phyloP scores from a whole-genome alignment of 371 early-diverging fungal species.

The Quaeritorhiza haematococci region DNA sequence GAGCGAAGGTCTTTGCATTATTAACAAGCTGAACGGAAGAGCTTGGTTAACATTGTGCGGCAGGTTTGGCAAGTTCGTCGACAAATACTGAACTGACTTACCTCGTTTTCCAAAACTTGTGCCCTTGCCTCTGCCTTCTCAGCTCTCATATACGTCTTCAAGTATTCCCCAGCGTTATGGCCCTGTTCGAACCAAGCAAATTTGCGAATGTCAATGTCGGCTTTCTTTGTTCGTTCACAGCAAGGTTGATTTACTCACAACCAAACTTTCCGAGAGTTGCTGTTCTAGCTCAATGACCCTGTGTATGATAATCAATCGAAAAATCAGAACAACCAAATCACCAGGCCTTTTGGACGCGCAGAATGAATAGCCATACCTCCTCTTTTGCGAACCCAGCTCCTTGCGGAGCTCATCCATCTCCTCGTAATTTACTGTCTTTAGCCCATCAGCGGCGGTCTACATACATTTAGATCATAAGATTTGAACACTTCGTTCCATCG shows the following conservation, averaged over 20 bases:
- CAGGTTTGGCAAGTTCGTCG: no score
- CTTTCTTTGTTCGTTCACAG: not conserved
- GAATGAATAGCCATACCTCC: not conserved
- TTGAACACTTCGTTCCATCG: not conserved
- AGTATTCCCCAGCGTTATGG: not conserved
- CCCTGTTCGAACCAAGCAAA: not conserved
- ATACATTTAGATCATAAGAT: no score
- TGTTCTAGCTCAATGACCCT: no score
- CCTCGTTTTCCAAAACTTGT: not conserved
- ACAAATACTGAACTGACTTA: not conserved
- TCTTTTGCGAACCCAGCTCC: not conserved
- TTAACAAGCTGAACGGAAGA: not conserved
- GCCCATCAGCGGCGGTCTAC: no score
- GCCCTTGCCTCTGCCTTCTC: not conserved
- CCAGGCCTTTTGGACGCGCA: no score
- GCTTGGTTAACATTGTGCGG: not conserved
- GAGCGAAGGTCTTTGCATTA: not conserved
- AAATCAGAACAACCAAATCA: no score
- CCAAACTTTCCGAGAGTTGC: no score
- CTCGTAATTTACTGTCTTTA: no score
- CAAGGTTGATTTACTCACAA: not conserved
- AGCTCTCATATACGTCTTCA: not conserved
- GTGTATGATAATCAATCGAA: no score
- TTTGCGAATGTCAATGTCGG: not conserved
- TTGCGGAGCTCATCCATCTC: not conserved